A percentile compares a stretch with the other conserved stretches of the same genome.
Evolutionary conservation across 192 early-diverging fungal species (phyloP).

Genomic region (Rhizophagus prolifer): DNA sequence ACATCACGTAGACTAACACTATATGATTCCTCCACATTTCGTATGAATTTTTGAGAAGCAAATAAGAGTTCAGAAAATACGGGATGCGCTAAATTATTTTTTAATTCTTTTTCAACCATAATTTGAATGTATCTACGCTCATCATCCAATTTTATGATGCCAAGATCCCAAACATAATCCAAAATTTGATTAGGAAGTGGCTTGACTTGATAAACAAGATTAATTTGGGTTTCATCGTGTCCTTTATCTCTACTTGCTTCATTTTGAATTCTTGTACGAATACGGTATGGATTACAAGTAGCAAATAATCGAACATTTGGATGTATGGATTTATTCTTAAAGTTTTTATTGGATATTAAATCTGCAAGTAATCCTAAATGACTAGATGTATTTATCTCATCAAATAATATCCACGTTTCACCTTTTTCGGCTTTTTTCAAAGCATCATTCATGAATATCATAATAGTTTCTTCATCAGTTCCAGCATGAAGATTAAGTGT

Average conservation of each 20-base stretch:
- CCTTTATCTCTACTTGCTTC: background rate
- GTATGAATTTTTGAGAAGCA: constrained; percentile 21
- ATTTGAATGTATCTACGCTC: background rate
- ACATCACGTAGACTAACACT: constrained; percentile 27
- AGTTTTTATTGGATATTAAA: no score
- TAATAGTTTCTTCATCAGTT: no score
- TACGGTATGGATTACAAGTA: no score
- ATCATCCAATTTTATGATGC: no score
- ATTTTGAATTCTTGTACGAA: no score
- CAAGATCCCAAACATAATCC: background rate
- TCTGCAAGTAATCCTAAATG: no score
- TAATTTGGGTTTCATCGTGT: background rate
- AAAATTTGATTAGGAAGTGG: background rate
- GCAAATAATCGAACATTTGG: constrained; percentile 5
- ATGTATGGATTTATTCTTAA: background rate
- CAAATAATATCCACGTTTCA: no score
- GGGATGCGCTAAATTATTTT: background rate
- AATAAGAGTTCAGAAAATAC: background rate
- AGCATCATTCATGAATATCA: no score
- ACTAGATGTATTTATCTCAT: no score
- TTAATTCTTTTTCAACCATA: no score
- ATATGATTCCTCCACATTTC: background rate
- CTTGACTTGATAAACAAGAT: background rate
- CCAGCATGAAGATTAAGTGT: no score
- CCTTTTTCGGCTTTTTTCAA: no score